Evolutionary conservation across 495 filamentous ascomycete species (phyloP), one percentile per base, ranked within the genome.

Genomic region (Clavariopsis aquatica): DNA sequence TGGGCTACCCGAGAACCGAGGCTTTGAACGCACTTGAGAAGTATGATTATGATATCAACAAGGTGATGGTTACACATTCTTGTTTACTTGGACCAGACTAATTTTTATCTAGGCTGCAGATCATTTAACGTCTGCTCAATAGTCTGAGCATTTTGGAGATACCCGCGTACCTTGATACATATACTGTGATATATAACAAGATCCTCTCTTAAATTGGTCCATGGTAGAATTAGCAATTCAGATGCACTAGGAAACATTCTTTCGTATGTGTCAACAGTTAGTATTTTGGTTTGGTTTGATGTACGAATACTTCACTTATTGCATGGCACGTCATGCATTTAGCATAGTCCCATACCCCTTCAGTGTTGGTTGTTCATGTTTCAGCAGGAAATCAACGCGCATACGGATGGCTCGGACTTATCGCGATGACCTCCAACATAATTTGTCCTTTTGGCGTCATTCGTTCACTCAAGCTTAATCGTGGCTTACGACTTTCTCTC

Each of bases 1-100:
- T 98, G 92, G 94, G 94, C 2, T 98, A 94, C 75, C 80, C 87
- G 26, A 81, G 94, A 45, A 82, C 83, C 6, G 87, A 89, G 47
- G 89, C 90, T n/a, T 79, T 98, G 29, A 80, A 79, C 57, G 94
- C 94, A 34, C 77, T 98, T 72, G 94, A 97, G 80, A 93, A 92
- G 75, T 94, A 87, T 76, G 93, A 96, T 73, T 96, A 96, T 76
- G 93, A 97, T 77, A 81, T 96, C 71, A 92, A 96, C 74, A 89
- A 91, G 87, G 94, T 96, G 79, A 79, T 86, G 23, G 34, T 10
- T 17, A 20, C 19, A 23, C 31, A 29, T 22, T 20, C 19, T 56
- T 24, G 17, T 24, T 23, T 20, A 7, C 31, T 7, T 20, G 12
- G 9, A 41, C 28, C 2, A 5, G 1, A n/a, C 52, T 56, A 41